These are phyloP conservation scores for Russula dissimulans DNA, from an alignment of 768 basidiomycete genomes.

Conservation along the genomic window DNA sequence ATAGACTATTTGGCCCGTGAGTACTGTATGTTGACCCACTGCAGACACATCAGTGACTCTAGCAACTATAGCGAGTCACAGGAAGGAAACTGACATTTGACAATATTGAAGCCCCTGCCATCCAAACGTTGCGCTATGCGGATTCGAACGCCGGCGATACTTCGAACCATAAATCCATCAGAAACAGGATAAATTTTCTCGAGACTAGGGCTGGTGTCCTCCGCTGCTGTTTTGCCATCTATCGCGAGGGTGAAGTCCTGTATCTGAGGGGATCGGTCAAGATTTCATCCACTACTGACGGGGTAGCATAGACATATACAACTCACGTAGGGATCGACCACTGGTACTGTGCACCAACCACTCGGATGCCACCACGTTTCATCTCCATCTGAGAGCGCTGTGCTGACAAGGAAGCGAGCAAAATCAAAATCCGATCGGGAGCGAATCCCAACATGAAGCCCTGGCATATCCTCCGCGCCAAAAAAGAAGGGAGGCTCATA, in stretches of 20 bases:
- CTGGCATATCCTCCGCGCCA: slow-evolving; percentile 28
- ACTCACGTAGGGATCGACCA: slow-evolving; percentile 59
- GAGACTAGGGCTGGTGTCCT: slow-evolving; percentile 61
- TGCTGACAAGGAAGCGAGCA: slow-evolving; percentile 58
- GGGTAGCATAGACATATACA: background rate
- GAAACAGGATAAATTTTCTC: slow-evolving; percentile 52
- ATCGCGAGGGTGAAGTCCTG: slow-evolving; percentile 76
- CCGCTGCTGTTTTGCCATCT: slow-evolving; percentile 42
- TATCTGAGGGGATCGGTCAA: slow-evolving; percentile 36
- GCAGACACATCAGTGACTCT: background rate
- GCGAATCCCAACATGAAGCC: slow-evolving; percentile 60
- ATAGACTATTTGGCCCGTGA: slow-evolving; percentile 73
- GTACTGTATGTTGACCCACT: slow-evolving; percentile 80
- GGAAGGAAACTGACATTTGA: slow-evolving; percentile 49
- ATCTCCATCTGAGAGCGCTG: slow-evolving; percentile 40
- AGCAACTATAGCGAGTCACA: background rate
- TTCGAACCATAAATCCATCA: slow-evolving; percentile 68
- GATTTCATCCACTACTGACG: background rate
- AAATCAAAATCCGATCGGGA: slow-evolving; percentile 74
- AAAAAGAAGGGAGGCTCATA: slow-evolving; percentile 42
- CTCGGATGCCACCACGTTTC: slow-evolving; percentile 50
- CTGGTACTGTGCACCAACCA: slow-evolving; percentile 71
- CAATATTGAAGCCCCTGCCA: slow-evolving; percentile 77
- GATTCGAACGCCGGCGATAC: slow-evolving; percentile 69
- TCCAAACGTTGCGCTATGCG: slow-evolving; percentile 75